Evolutionary conservation across 2,329 filamentous ascomycete genomes (phyloP).

Genomic region (Ceratocystis papillata): DNA sequence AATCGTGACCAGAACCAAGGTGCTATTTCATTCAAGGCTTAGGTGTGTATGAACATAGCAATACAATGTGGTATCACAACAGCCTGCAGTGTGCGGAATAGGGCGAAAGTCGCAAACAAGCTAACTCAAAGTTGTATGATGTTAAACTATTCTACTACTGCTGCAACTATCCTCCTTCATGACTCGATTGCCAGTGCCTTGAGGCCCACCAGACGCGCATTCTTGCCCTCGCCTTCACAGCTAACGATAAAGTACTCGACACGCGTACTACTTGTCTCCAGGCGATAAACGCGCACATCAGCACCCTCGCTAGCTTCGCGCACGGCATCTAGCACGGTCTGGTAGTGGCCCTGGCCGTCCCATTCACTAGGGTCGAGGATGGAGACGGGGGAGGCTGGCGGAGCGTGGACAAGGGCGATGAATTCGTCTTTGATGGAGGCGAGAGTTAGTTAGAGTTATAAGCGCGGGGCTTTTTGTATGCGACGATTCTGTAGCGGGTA

Average conservation of each 20-base stretch:
- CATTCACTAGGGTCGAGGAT: conserved; percentile 61
- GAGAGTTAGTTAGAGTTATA: not conserved
- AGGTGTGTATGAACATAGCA: no score
- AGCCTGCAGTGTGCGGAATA: no score
- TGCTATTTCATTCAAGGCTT: no score
- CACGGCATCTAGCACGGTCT: conserved; percentile 56
- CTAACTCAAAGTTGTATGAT: no score
- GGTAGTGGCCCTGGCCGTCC: conserved; percentile 62
- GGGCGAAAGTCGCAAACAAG: no score
- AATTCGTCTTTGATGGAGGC: conserved; percentile 50
- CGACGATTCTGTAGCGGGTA: not conserved
- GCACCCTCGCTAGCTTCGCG: conserved; percentile 50
- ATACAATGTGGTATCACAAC: no score
- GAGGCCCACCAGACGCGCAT: conserved; percentile 58
- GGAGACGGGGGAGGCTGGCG: conserved; percentile 47
- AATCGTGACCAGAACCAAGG: not conserved
- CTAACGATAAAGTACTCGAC: conserved; percentile 73
- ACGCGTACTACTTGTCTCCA: conserved; percentile 45
- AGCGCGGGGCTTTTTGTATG: not conserved
- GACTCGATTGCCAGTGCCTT: conserved; percentile 69
- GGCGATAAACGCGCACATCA: conserved; percentile 64
- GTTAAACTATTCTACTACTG: no score
- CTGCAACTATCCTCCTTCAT: conserved; percentile 31
- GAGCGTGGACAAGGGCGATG: conserved; percentile 49
- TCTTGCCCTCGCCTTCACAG: conserved; percentile 45